A percentile compares a stretch with the other conserved stretches of the same genome.
Conservation (phyloP, 139 green algal genomes). For the Desmodesmus armatus region DNA sequence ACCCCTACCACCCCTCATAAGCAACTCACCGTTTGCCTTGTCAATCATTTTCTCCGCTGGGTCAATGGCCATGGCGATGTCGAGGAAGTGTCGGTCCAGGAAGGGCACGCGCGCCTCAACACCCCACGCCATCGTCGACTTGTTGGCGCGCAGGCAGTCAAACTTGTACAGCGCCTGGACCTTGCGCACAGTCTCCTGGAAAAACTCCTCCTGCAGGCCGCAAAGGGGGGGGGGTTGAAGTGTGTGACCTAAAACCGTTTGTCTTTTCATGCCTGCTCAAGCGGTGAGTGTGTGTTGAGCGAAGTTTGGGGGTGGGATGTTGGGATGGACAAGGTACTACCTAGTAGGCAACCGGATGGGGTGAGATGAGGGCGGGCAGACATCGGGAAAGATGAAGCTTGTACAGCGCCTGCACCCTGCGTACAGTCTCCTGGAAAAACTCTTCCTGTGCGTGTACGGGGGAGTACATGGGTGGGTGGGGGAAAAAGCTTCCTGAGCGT, state of each 20-base stretch:
- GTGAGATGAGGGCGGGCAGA: neutral
- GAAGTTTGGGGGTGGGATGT: too few relatives aligned
- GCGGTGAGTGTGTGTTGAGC: too few relatives aligned
- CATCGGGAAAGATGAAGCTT: slow-evolving; percentile 84
- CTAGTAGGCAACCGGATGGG: neutral
- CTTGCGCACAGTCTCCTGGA: slow-evolving; percentile 91
- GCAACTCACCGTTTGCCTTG: slow-evolving; percentile 52
- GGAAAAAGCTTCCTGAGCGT: too few relatives aligned
- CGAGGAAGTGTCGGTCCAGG: slow-evolving; percentile 93
- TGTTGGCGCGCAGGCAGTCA: slow-evolving; percentile 97
- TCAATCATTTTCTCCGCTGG: slow-evolving; percentile 92
- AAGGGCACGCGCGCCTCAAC: slow-evolving; percentile 97
- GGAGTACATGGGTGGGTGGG: too few relatives aligned
- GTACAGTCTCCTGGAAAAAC: slow-evolving; percentile 90
- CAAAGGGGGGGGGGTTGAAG: too few relatives aligned
- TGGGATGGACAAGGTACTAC: neutral
- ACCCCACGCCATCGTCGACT: slow-evolving; percentile 94
- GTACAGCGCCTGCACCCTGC: slow-evolving; percentile 90
- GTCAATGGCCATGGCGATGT: slow-evolving; percentile 93
- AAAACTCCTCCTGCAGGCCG: slow-evolving; percentile 84
- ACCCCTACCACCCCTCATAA: too few relatives aligned
- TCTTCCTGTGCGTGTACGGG: slow-evolving; percentile 78
- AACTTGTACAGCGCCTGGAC: slow-evolving; percentile 93
- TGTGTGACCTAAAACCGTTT: too few relatives aligned
- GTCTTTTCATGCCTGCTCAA: too few relatives aligned